Evolutionary conservation across 352 stramenopile species (phyloP).

Genomic region (Pythium scleroteichum): DNA sequence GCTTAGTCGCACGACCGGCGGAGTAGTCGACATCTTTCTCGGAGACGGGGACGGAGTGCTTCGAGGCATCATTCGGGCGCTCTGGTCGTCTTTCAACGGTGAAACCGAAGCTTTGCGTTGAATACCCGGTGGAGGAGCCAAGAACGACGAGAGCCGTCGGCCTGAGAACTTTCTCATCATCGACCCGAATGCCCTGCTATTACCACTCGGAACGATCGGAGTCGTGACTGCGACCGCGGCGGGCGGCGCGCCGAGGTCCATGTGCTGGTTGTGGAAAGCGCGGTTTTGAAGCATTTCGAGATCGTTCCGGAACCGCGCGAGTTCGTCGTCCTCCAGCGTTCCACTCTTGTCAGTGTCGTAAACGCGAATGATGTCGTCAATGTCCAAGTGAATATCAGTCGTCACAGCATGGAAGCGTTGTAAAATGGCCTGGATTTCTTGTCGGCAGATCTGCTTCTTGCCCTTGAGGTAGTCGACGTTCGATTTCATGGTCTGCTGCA

Average conservation of each 20-base stretch:
- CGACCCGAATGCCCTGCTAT: background rate
- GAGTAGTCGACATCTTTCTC: background rate
- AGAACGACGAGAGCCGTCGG: background rate
- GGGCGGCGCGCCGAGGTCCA: background rate
- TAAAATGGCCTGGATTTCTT: conserved; percentile 76
- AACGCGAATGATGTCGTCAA: conserved; percentile 78
- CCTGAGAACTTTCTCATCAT: conserved; percentile 13
- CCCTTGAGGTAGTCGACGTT: conserved; percentile 78
- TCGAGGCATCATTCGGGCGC: too few relatives aligned
- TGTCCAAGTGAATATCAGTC: conserved; percentile 70
- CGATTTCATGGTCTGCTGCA: conserved; percentile 77
- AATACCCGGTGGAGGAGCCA: background rate
- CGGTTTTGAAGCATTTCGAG: conserved; percentile 73
- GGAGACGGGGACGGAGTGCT: too few relatives aligned
- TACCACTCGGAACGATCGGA: background rate
- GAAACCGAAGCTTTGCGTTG: too few relatives aligned
- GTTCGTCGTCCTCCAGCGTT: conserved; percentile 73
- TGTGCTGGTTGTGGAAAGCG: conserved; percentile 43
- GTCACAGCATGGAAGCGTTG: conserved; percentile 72
- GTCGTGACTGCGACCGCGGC: background rate
- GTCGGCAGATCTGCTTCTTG: conserved; percentile 66
- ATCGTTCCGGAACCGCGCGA: conserved; percentile 69
- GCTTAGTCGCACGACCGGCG: background rate
- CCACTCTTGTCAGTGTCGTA: conserved; percentile 81
- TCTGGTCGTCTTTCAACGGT: too few relatives aligned